phyloP scores from a whole-genome alignment of 2,329 filamentous ascomycete species.

The Blastomyces emzantsi region DNA sequence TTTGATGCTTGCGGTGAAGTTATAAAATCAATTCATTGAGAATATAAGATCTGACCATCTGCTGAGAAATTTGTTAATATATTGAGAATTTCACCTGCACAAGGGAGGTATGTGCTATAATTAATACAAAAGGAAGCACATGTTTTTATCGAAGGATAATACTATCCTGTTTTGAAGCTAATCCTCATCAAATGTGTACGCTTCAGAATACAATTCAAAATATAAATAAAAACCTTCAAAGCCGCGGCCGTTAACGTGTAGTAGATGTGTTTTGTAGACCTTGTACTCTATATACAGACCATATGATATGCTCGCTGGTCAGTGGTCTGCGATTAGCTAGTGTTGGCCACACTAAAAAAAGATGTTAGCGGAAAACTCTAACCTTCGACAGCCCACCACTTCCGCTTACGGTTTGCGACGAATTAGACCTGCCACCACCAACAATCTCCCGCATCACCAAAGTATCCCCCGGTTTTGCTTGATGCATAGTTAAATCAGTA shows the following conservation, averaged over 20 bases:
- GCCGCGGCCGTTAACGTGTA: too few species aligned
- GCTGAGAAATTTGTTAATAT: background rate
- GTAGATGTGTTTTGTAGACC: too few species aligned
- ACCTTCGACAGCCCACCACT: background rate
- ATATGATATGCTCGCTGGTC: too few species aligned
- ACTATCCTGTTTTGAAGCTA: too few species aligned
- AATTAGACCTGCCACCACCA: background rate
- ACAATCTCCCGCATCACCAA: background rate
- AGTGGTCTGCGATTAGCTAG: background rate
- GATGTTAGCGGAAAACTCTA: background rate
- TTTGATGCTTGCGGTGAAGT: background rate
- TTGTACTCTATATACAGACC: too few species aligned
- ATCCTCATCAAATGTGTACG: too few species aligned
- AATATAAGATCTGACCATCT: background rate
- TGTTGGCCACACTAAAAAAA: background rate
- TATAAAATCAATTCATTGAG: background rate
- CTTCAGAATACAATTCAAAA: too few species aligned
- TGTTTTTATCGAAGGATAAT: too few species aligned
- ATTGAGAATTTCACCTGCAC: too few species aligned
- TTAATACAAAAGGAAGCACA: too few species aligned
- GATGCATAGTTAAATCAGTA: background rate
- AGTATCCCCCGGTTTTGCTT: background rate
- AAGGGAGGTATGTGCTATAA: background rate
- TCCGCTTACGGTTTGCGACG: background rate
- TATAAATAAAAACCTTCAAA: too few species aligned